These are phyloP conservation scores for Magnaporthiopsis rhizophila DNA, from an alignment of 2,329 filamentous ascomycete species.

Conservation along the genomic window DNA sequence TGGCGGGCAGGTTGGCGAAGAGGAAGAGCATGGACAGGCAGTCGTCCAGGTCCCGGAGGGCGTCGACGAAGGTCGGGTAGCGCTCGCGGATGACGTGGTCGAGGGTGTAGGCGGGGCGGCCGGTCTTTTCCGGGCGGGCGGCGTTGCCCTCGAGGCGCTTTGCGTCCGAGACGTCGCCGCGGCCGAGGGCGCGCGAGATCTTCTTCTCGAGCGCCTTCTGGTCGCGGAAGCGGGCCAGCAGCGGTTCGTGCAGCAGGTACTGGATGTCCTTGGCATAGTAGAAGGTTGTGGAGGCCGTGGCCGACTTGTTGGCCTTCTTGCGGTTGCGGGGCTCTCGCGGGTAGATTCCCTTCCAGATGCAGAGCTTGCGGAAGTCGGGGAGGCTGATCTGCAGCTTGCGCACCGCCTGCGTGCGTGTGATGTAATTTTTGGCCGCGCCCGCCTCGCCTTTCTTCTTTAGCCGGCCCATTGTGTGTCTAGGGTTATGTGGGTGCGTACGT, in stretches of 20 bases:
- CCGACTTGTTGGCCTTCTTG: slow-evolving; percentile 91
- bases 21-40: slow-evolving; percentile 95
- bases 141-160: slow-evolving; percentile 82
- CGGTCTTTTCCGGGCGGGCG: slow-evolving; percentile 78
- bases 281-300: slow-evolving; percentile 87
- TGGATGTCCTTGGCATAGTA: slow-evolving; percentile 93
- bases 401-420: slow-evolving; percentile 93
- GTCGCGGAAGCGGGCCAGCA: slow-evolving; percentile 90
- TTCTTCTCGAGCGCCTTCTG: slow-evolving; percentile 97
- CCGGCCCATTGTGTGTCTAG: slow-evolving; percentile 48
- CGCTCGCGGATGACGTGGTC: slow-evolving; percentile 97
- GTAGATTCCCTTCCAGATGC: slow-evolving; percentile 99
- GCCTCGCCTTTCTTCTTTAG: slow-evolving; percentile 90
- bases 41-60: slow-evolving; percentile 90
- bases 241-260: slow-evolving; percentile 92
- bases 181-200: slow-evolving; percentile 84
- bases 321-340: slow-evolving; percentile 93
- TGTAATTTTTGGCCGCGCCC: slow-evolving; percentile 95
- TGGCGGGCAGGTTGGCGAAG: slow-evolving; percentile 92
- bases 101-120: slow-evolving; percentile 81
- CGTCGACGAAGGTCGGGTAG: slow-evolving; percentile 94
- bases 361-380: slow-evolving; percentile 93
- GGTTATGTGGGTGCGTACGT: not conserved
- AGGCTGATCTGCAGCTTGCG: slow-evolving; percentile 96
- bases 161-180: slow-evolving; percentile 85